A percentile compares a stretch with the other conserved stretches of the same genome.
Conservation (phyloP, 164 flowering plant genomes). For the Kalanchoe fedtschenkoi region DNA sequence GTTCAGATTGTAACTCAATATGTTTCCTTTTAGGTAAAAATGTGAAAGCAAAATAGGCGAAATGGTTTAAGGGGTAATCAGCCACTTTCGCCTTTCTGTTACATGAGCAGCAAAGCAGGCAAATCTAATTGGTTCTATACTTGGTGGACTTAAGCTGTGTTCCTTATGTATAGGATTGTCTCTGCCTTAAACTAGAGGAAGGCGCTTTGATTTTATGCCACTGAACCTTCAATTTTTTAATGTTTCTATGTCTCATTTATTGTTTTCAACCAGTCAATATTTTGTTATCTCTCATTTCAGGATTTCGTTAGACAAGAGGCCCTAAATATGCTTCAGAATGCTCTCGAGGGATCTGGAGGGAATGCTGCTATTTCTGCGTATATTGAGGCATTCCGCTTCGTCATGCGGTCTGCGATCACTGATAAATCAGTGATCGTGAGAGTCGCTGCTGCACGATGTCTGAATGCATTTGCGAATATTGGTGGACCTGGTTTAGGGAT, state of each 20-base stretch:
- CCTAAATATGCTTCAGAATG: slow-evolving; percentile 82
- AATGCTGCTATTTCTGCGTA: slow-evolving; percentile 70
- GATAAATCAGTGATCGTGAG: slow-evolving; percentile 83
- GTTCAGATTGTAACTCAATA: background rate
- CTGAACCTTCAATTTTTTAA: background rate
- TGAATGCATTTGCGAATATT: slow-evolving; percentile 77
- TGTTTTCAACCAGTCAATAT: background rate
- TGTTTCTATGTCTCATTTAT: background rate
- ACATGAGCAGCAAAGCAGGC: background rate
- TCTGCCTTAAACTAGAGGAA: background rate
- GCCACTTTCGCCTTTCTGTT: background rate
- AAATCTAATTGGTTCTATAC: background rate
- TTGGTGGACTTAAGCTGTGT: no score
- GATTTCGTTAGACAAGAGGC: slow-evolving; percentile 96
- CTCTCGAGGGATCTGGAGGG: slow-evolving; percentile 90
- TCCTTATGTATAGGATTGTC: background rate
- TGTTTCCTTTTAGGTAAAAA: background rate
- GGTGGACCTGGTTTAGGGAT: slow-evolving; percentile 92
- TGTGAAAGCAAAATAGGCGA: background rate
- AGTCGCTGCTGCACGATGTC: slow-evolving; percentile 91
- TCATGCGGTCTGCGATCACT: slow-evolving; percentile 54
- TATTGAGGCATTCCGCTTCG: slow-evolving; percentile 73
- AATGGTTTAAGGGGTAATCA: background rate
- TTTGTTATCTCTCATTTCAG: slow-evolving; percentile 23
- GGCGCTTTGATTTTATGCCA: background rate